Evolutionary conservation across 2,329 filamentous ascomycete genomes (phyloP), one percentile per base, ranked within the genome.

Genomic region (Dothideomycetes sp.): DNA sequence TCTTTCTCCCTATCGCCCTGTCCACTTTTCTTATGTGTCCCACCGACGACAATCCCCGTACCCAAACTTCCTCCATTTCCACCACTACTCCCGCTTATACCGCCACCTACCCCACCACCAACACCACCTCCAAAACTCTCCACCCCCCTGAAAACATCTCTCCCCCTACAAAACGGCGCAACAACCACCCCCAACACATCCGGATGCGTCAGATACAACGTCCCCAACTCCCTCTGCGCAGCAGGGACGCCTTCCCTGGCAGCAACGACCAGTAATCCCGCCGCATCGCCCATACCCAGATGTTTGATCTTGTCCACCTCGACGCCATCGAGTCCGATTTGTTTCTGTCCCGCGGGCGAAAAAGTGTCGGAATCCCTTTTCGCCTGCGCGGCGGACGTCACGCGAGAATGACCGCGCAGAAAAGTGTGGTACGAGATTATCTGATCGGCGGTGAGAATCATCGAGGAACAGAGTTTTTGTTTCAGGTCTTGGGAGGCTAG

Each of bases 151-250:
- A 96, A 96, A 0, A 93, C 87, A 54, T 95, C 87, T 17, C 81
- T 73, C 0, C 87, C 84, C 55, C 83, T 82, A 12, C 84, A 84
- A 37, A 96, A 72, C 1, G 91, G 91, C 29, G 93, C 69, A 0
- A 87, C 86, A 7, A 86, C 82, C 17, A 84, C 76, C 10, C 74
- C 71, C 11, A 95, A 78, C 12, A 91, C 74, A 57, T 94, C 86
- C 0, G 91, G 88, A 51, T 94, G 83, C 0, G 86, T 91, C 27
- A 98, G 74, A 59, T 95, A 96, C 53, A 96, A 82, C 47, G 94
- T 83, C 2, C 84, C 91, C 12, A 98, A 73, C 63, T 98, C 91
- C 36, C 91, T 80, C 64, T 96, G 88, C 4, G 89, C 88, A 10
- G 84, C 83, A 0, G 87, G 74, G 46, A 88, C 78, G 27, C 89